Evolutionary conservation across 2,329 filamentous ascomycete species (phyloP), one percentile per base, ranked within the genome.

Genomic region (Penicillium sp.): DNA sequence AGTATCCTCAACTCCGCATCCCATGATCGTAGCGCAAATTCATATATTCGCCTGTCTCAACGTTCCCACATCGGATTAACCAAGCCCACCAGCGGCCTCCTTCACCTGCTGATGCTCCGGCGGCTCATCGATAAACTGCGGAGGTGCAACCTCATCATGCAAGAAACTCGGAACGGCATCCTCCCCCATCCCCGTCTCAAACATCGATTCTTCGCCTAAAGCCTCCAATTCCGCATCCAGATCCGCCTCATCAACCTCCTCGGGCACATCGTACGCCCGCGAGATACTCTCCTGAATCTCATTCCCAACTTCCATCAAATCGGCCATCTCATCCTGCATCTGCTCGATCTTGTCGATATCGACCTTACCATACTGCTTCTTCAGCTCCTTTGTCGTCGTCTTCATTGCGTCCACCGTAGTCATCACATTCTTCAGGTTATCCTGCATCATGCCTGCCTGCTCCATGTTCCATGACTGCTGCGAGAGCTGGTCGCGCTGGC

Each of bases 401-500:
- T 96, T 95, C 84, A 99, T 93, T 10, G 93, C 92, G 71, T 97
- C 93, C 42, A 97, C 92, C 26, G 94, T 96, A 16, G 91, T 95
- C 92, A 96, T 96, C 58, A 94, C 93, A 74, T 97, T 97, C 74
- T 95, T 94, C 48, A 99, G 83, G 70, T 97, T 97, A 76, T 97
- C 93, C 77, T 95, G 91, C 93, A 97, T 96, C 82, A 92, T 95
- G 70, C 89, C 88, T 3, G 93, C 92, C 76, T 96, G 92, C 77
- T 97, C 92, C 92, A 99, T 96, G 77, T 97, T 97, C 92, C 92
- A 97, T 21, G 90, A 90, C 76, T 99, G 94, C 60, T 87, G 83
- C 75, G 95, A 89, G 49, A 97, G 85, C 76, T 97, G 92, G 67
- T 96, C 91, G 60, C 93, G 90, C 75, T 96, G 91, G 3, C 84